Evolutionary conservation across 2,329 filamentous ascomycete species (phyloP), one percentile per base, ranked within the genome.

Genomic region (Colletotrichum sublineola): DNA sequence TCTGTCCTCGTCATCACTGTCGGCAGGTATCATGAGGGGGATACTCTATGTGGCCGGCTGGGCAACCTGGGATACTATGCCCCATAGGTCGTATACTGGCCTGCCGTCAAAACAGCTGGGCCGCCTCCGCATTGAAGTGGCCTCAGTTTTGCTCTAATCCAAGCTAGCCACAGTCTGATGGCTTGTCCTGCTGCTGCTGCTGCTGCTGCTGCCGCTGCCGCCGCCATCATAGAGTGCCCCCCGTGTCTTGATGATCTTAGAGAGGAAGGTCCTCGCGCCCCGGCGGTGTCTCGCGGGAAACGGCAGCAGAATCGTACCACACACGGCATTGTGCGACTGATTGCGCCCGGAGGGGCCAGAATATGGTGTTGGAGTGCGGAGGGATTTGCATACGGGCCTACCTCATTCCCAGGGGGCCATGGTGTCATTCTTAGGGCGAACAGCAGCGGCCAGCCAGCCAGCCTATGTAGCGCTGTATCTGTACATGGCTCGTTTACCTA

Each of bases 251-350:
- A 31, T 6, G 31, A 12, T 5, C n/a, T 42, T 11, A 3, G 15
- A 24, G 38, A n/a, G 11, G 15, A 5, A 15, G 40, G 24, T 24
- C 38, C 44, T 46, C 55, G 46, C 63, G 56, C 42, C 1, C 7
- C 46, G 48, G 9, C 36, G 53, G 38, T 6, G 6, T 40, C 20
- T 44, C 1, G 42, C 46, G 55, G 55, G 40, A 46, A 40, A 36
- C 40, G 50, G 40, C n/a, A 31, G 36, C 31, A 53, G 9, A 46
- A 67, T 71, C 63, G 63, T 71, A 71, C 68, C 68, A 68, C 57
- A 68, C 57, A 67, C 52, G 63, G 63, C 68, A 61, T 50, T 61
- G 63, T 42, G 63, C 64, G 52, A 66, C 62, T 24, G 67, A 44
- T 38, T 18, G 42, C 42, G 42, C 42, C 24, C 46, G 9, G 8